Evolutionary conservation across 1,139 yeast species (phyloP), one percentile per base, ranked within the genome.

Genomic region (Meyerozyma carpophila): DNA sequence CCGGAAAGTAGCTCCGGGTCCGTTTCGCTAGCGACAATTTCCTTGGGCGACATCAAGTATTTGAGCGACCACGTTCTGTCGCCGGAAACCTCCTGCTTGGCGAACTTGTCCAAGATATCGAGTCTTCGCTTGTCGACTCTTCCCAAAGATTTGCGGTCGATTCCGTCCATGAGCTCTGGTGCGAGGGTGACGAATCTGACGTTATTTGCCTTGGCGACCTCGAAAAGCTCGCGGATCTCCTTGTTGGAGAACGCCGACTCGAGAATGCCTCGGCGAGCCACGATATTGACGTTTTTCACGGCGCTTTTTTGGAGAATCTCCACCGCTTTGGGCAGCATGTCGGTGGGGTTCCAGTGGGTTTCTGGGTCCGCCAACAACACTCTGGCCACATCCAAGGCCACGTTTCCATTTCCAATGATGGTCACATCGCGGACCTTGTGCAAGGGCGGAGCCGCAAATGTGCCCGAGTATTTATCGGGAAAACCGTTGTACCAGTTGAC

Each of bases 401-500:
- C 99, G 58, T 93, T 93, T 37, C 99, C 99, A 60, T 91, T 91
- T 4, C 99, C 99, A n/a, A 93, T 76, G 38, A 93, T 82, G 1
- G 85, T 80, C 1, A 90, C 96, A 39, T 76, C 70, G 47, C 77
- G 75, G 1, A 84, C 81, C 36, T 75, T 66, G 9, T 75, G 79
- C 53, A 93, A 68, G 3, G 77, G 79, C 1, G 87, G 83, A 4
- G 72, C 68, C 9, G 45, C 44, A 44, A 63, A 66, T 16, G 50
- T 41, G 14, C 36, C 28, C 32, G 57, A 62, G 46, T 63, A 72
- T 45, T 53, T 61, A 40, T 79, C 82, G 0, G 96, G 96, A 52
- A 84, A 84, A 0, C 96, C 95, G 56, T 93, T 94, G 62, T 93
- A 93, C 98, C 98, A 93, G 42, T 89, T 93, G 21, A 93, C 98